These are phyloP conservation scores for Eimeria mitis DNA, from an alignment of 169 alveolate species.

Conservation along the genomic window DNA sequence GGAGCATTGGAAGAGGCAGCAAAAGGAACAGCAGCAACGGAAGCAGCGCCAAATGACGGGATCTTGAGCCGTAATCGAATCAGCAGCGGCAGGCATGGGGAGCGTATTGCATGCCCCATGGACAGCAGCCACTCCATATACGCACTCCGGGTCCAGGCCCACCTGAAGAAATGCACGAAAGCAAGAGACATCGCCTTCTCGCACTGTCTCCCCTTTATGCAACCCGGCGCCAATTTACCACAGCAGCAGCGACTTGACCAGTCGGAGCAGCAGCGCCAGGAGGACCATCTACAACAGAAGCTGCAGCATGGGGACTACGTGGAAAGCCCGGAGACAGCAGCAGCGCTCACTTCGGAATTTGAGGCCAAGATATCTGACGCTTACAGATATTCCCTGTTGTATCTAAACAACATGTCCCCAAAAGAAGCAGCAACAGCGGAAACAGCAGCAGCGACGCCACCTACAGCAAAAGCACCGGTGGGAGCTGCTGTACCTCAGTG, in stretches of 20 bases:
- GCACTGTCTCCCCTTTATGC: slow-evolving; percentile 79
- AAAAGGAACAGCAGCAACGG: neutral
- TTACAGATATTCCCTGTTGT: slow-evolving; percentile 3
- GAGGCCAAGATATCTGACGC: slow-evolving; percentile 27
- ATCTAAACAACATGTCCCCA: neutral
- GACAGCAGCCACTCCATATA: slow-evolving; percentile 62
- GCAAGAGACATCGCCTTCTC: slow-evolving; percentile 77
- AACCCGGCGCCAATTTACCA: slow-evolving; percentile 57
- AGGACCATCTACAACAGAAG: slow-evolving; percentile 10
- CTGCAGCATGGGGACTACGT: slow-evolving; percentile 7
- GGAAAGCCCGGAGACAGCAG: slow-evolving; percentile 28
- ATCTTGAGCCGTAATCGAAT: slow-evolving; percentile 28
- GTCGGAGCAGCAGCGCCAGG: slow-evolving; percentile 33
- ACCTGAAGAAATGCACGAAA: slow-evolving; percentile 77
- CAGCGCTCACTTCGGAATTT: slow-evolving; percentile 41
- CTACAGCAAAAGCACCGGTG: neutral
- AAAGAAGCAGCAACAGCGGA: neutral
- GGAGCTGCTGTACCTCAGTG: slow-evolving; percentile 27
- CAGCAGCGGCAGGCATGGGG: slow-evolving; percentile 48
- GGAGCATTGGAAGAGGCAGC: neutral
- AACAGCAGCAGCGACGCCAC: neutral
- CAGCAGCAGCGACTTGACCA: slow-evolving; percentile 31
- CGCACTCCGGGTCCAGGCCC: slow-evolving; percentile 52
- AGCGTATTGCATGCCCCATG: slow-evolving; percentile 73
- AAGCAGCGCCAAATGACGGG: neutral